Base-by-base conservation (phyloP, 164 flowering plant genomes). In the Cinnamomum micranthum region DNA sequence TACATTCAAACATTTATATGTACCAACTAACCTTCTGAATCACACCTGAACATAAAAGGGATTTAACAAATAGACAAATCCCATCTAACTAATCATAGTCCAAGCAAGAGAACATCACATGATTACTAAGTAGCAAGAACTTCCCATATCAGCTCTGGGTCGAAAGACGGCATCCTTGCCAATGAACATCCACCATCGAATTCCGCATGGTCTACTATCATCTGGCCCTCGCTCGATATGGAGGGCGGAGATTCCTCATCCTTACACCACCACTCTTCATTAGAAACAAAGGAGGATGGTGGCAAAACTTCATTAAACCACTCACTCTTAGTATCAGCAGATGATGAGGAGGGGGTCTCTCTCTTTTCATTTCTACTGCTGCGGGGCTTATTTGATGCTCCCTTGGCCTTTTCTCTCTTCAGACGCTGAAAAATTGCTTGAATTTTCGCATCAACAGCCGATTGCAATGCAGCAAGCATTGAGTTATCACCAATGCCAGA, bases 121-220 rank as follows among this genome's bases (percentile, higher is more conserved):
- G 9, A 5, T 20, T 63, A 10, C 69, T 86, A 92, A 77, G 81
- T 91, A 7, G 96, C 93, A 52, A 95, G 90, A 71, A 92, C 90
- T 73, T 91, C 90, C 99, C 99, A 95, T 13, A 95, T 92, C 79
- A 92, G 74, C 71, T 95, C 99, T 0, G 97, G 91, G 76, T 95
- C 99, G 47, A 73, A 91, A 2, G 97, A 92, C 11, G 97, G 97
- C 86, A 92, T 80, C 71, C 85, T 81, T 2, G 88, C 92, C 1
- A 94, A 86, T 4, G 86, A 85, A 55, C 77, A 94, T 6, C 75
- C 88, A 23, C 75, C 88, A 25, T 81, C 90, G 15, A 76, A 75
- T n/a, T 84, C 89, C 24, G 50, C 23, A 11, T 28, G 64, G 28
- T 52, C 72, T 11, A 71, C 9, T 2, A 59, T 67, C 63, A 68